These are phyloP conservation scores for Isochrysis galbana DNA, from an alignment of 78 protist species.

Conservation along the genomic window DNA sequence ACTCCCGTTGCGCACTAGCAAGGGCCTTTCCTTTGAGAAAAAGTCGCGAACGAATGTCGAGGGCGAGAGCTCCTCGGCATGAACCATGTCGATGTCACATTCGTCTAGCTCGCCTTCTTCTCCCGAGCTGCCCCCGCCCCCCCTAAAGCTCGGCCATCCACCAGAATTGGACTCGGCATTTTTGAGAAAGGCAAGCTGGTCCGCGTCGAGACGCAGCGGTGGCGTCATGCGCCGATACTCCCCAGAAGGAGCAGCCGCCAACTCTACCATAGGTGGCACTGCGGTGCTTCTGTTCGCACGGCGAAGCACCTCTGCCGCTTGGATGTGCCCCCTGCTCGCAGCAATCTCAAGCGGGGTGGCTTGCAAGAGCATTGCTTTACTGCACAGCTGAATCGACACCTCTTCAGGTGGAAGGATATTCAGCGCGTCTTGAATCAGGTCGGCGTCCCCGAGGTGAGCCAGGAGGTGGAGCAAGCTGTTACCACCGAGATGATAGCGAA, in stretches of 20 bases:
- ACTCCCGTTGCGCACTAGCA: not conserved
- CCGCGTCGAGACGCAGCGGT: no score
- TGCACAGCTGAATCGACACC: not conserved
- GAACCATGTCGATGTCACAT: not conserved
- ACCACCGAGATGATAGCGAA: not conserved
- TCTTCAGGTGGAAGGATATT: not conserved
- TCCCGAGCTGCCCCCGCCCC: not conserved
- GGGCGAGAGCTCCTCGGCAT: not conserved
- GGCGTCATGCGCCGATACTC: no score
- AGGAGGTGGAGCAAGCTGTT: not conserved
- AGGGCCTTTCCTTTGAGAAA: not conserved
- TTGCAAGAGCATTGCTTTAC: not conserved
- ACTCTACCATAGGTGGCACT: no score
- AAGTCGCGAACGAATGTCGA: not conserved
- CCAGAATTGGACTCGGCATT: no score
- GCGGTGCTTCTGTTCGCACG: no score
- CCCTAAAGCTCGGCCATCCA: no score
- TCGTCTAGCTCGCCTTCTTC: not conserved
- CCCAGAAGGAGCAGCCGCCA: no score
- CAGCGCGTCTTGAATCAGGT: not conserved
- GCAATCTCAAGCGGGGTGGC: not conserved
- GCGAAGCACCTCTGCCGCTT: not conserved
- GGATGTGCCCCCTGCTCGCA: not conserved
- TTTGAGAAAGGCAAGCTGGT: no score
- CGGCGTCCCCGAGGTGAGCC: not conserved